Conservation (phyloP, 2,329 filamentous ascomycete genomes). For the Talaromyces sp. region DNA sequence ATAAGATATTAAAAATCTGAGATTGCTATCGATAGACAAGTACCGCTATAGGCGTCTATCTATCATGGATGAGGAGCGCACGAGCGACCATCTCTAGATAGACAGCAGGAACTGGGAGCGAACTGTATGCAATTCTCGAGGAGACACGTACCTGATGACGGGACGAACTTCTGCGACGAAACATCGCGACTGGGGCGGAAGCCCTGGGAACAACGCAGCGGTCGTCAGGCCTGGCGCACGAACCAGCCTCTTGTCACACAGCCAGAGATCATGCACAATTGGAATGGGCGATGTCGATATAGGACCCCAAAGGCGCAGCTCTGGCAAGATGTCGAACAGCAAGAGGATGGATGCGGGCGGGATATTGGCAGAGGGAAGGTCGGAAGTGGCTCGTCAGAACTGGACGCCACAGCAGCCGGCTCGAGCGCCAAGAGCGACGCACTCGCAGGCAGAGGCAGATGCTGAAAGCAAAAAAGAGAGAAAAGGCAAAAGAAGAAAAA, state of each 20-base stretch:
- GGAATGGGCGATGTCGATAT: neutral
- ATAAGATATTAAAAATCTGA: constrained; percentile 1
- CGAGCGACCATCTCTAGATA: neutral
- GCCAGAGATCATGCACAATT: neutral
- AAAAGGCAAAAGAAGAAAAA: neutral
- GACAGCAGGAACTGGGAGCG: neutral
- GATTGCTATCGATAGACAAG: constrained; percentile 2
- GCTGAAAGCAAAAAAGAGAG: neutral
- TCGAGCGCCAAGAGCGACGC: neutral
- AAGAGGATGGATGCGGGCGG: neutral
- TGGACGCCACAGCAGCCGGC: constrained; percentile 7
- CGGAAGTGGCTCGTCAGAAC: constrained; percentile 6
- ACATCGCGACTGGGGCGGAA: constrained; percentile 10
- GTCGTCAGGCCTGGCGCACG: neutral
- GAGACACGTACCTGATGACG: constrained; percentile 12
- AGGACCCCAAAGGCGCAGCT: neutral
- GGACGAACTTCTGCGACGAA: constrained; percentile 14
- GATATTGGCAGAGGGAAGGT: neutral
- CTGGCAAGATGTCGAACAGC: neutral
- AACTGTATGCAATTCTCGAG: neutral
- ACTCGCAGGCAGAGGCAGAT: neutral
- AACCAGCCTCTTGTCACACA: constrained; percentile 4
- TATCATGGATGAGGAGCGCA: neutral
- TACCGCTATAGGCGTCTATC: neutral
- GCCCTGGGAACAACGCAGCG: constrained; percentile 4